Percentiles rank a stretch among this genome's conserved stretches.
Conservation (phyloP, 768 basidiomycete genomes). For the Leccinum aurantiacum region DNA sequence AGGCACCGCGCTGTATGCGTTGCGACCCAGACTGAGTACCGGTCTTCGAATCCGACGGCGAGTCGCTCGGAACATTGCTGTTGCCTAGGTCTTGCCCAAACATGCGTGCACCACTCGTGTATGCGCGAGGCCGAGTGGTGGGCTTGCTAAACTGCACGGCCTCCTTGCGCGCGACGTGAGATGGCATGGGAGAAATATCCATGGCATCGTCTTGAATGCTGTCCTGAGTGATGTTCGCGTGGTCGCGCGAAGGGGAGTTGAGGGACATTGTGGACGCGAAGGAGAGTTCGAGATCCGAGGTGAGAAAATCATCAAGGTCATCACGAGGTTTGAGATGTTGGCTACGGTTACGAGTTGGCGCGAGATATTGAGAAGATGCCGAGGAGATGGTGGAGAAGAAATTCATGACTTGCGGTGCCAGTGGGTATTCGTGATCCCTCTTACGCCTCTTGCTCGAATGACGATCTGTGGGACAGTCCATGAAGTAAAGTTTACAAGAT, state of each 20-base stretch:
- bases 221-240: conserved; percentile 47
- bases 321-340: conserved; percentile 45
- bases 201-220: conserved; percentile 60
- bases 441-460: conserved; percentile 48
- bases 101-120: conserved; percentile 61
- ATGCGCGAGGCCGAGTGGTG: conserved; percentile 57
- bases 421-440: conserved; percentile 34
- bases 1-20: conserved; percentile 57
- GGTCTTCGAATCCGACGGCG: conserved; percentile 27
- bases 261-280: conserved; percentile 84
- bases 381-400: conserved; percentile 45
- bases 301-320: conserved; percentile 64
- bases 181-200: conserved; percentile 77
- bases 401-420: conserved; percentile 48
- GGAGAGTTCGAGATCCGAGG: conserved; percentile 78
- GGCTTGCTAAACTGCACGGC: conserved; percentile 32
- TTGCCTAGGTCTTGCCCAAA: conserved; percentile 80
- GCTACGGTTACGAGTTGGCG: conserved; percentile 50
- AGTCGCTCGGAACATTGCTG: conserved; percentile 34
- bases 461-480: conserved; percentile 43
- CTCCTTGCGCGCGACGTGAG: conserved; percentile 29
- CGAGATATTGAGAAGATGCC: conserved; percentile 43
- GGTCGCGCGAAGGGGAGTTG: conserved; percentile 61
- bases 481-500: conserved; percentile 27
- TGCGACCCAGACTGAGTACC: conserved; percentile 46